Base-by-base conservation (phyloP, 106 monocot species). In the Acorus gramineus region DNA sequence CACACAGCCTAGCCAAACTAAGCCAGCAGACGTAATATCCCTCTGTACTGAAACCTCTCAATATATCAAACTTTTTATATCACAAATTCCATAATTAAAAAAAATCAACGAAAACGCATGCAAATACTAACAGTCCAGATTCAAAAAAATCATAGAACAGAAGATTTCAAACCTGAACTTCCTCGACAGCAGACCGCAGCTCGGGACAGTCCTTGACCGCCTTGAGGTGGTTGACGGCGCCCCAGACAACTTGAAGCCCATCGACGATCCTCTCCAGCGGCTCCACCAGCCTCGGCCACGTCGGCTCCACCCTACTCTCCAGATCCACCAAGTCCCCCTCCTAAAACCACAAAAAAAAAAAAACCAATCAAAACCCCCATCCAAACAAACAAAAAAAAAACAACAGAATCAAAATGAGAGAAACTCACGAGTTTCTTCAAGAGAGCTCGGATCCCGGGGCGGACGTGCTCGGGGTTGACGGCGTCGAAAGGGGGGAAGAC, bases 221-320 rank as follows among this genome's bases (percentile, higher is more conserved):
- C 75, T 98, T 90, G 59, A 98, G 83, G 71, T 98, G 96, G 64
- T 91, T 83, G 10, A 98, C 81, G 46, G 83, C 75, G 12, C 90
- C 90, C 96, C 96, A 98, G 43, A 91, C 87, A 9, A 98, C 91
- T 67, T 78, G 67, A 63, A 98, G 52, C 50, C 84, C 61, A 68
- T 98, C 96, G 12, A 83, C 63, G 62, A 98, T 98, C 76, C 72
- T 80, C 83, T 98, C 96, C 44, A 91, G 54, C 44, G 96, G 91
- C 71, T 91, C 96, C 68, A 91, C 87, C 69, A 98, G 72, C 72
- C 71, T 77, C 46, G 78, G 70, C 96, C 96, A 98, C 47, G 85
- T 76, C 42, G 96, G 91, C 70, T 85, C 82, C 65, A 98, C 87
- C 42, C 62, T 69, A 73, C 63, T 70, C 85, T 98, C 96, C 71